phyloP scores from a whole-genome alignment of 345 rosid species.

The Brassica incana region DNA sequence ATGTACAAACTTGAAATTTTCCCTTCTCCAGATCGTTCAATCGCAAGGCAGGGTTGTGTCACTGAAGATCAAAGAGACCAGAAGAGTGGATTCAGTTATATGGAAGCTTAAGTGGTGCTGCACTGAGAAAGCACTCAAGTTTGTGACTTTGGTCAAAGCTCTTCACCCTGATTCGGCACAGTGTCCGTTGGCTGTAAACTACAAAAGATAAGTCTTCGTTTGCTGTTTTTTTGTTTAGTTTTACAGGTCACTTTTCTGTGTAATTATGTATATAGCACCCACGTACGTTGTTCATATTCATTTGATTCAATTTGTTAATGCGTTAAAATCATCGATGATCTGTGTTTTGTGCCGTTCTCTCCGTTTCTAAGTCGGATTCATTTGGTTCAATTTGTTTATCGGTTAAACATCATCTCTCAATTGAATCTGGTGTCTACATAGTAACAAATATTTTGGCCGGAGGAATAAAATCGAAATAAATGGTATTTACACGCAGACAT shows the following conservation, averaged over 20 bases:
- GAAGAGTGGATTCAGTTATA: not conserved
- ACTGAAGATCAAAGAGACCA: slow-evolving; percentile 24
- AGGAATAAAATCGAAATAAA: not conserved
- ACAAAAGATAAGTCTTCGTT: slow-evolving; percentile 11
- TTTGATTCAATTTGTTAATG: slow-evolving; percentile 28
- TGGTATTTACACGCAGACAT: slow-evolving; percentile 1
- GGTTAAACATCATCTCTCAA: not conserved
- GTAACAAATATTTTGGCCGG: not conserved
- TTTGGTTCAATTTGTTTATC: too few relatives aligned
- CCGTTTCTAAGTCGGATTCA: too few relatives aligned
- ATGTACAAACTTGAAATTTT: slow-evolving; percentile 6
- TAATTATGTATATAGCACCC: slow-evolving; percentile 20
- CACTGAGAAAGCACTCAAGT: slow-evolving; percentile 26
- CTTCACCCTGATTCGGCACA: slow-evolving; percentile 24
- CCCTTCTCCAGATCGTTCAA: slow-evolving; percentile 27
- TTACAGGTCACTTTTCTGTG: not conserved
- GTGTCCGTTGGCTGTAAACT: slow-evolving; percentile 29
- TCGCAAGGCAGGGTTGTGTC: slow-evolving; percentile 20
- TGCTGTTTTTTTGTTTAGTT: not conserved
- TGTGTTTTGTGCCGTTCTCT: not conserved
- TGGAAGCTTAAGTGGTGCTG: slow-evolving; percentile 35
- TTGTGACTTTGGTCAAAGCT: slow-evolving; percentile 34
- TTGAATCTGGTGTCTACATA: not conserved
- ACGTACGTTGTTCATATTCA: slow-evolving; percentile 26
- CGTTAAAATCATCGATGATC: not conserved